Evolutionary conservation across 179 eudicot species (phyloP), one percentile per base, ranked within the genome.

Genomic region (Camellia oleifera): DNA sequence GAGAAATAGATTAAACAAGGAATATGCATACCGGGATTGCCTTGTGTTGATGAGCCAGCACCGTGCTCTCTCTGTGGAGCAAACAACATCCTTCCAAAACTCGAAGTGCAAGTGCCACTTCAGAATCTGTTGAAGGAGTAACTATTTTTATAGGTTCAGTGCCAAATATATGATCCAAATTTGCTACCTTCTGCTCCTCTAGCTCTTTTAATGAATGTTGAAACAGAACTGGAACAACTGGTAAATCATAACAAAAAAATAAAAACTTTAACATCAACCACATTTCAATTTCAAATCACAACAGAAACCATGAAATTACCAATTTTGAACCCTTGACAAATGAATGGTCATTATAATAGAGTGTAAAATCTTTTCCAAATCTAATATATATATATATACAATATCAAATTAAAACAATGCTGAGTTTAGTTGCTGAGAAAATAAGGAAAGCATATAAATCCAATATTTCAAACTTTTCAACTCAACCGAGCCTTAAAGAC

Each of bases 71-170:
- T 69, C 88, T 77, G 82, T 95, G 97, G 80, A 94, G 89, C 83
- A 95, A 87, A 88, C 98, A 94, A 80, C 99, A 94, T 71, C 99
- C 99, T 91, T 94, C 99, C 80, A 95, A 80, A 81, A 92, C 98
- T 79, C 97, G 90, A 81, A 95, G 96, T 20, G 99, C 99, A 81
- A 94, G 89, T 79, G 97, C 95, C 70, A 92, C 92, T 85, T 95
- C 98, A 61, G 93, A 85, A 82, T 95, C 96, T 71, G 95, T 87
- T 70, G 97, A 88, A 65, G 98, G 92, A 79, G 90, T 90, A 46
- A 87, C 82, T 73, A 94, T 82, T 85, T 91, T 91, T 90, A 95
- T 79, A 40, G 99, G 92, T 85, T 91, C 89, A 20, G 93, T 94
- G 26, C 90, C 88, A 76, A 95, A 94, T 80, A 94, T 94, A 78